These are phyloP conservation scores for Jimgerdemannia lactiflua DNA, from an alignment of 192 early-diverging fungal genomes.

Conservation along the genomic window DNA sequence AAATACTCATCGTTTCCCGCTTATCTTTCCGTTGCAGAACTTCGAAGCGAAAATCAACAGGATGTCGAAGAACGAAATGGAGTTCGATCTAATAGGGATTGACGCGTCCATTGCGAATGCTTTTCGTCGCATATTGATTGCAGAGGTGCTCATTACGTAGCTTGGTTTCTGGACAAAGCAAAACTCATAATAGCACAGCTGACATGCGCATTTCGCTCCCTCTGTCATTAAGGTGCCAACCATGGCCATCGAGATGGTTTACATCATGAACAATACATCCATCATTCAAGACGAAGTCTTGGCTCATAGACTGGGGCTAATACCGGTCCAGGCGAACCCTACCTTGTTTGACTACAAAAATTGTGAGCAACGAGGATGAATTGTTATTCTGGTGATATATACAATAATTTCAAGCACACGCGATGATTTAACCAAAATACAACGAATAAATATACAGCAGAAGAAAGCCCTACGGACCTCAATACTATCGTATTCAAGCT, in stretches of 20 bases:
- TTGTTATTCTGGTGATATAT: no score
- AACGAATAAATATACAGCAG: slow-evolving; percentile 23
- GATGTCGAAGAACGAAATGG: slow-evolving; percentile 71
- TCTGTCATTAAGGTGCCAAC: slow-evolving; percentile 68
- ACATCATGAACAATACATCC: slow-evolving; percentile 86
- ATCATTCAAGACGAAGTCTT: slow-evolving; percentile 93
- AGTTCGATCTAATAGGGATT: slow-evolving; percentile 95
- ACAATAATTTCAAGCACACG: no score
- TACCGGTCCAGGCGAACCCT: slow-evolving; percentile 90
- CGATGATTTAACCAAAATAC: no score
- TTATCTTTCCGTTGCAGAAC: slow-evolving; percentile 39
- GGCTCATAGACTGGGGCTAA: slow-evolving; percentile 87
- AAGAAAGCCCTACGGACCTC: slow-evolving; percentile 82
- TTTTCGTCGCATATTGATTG: slow-evolving; percentile 88
- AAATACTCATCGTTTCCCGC: background rate
- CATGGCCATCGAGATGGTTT: slow-evolving; percentile 97
- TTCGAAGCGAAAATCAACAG: slow-evolving; percentile 71
- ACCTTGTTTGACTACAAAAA: slow-evolving; percentile 72
- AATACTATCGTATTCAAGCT: slow-evolving; percentile 94
- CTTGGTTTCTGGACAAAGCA: background rate
- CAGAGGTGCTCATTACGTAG: slow-evolving; percentile 57
- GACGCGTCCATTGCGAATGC: slow-evolving; percentile 96
- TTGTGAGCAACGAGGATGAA: slow-evolving; percentile 24
- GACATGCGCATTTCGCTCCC: background rate
- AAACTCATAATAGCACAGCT: background rate